Base-by-base conservation (phyloP, 73 alveolate species). In the Tetrahymena elliotti region DNA sequence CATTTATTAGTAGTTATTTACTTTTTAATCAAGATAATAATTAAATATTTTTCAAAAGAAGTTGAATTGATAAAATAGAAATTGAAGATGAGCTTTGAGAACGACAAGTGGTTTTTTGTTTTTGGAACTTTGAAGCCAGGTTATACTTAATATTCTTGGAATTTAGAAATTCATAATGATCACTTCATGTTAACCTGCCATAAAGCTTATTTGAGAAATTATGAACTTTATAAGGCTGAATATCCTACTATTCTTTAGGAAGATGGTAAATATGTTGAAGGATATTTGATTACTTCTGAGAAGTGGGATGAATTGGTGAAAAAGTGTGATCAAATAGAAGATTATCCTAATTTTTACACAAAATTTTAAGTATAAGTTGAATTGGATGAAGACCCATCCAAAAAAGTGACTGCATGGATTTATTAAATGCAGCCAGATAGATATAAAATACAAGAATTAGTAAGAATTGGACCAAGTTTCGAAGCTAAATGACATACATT, bases 51-150 rank as follows among this genome's bases (percentile, higher is more conserved):
- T 3, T 27, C 33, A 18, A 68, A 31, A 18, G 11, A 27, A 24
- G 10, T 68, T 68, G 1, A 47, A 68, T 68, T 31, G 13, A 68
- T 27, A 68, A 68, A 18, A n/a, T 27, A 68, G 33, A 53, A 18
- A n/a, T 68, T 31, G 12, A 68, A 22, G 10, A 68, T 68, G 88
- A 68, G 88, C 34, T 31, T 68, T n/a, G 11, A n/a, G 20, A 68
- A 36, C 22, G 88, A 68, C 11, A 68, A 68, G 34, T 68, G 88
- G 88, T 68, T 68, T 31, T 68, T 68, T 68, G 88, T 68, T 0
- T 68, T 68, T 68, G 88, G 88, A 68, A 68, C 88, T 68, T 68
- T 68, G 36, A 68, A 68, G 88, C 88, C 88, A 68, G 88, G 88
- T 7, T 68, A 22, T 24, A 68, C 88, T 8, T 10, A 68, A 68